Evolutionary conservation across 106 monocot species (phyloP), one percentile per base, ranked within the genome.

Genomic region (Dioscorea dumetorum): DNA sequence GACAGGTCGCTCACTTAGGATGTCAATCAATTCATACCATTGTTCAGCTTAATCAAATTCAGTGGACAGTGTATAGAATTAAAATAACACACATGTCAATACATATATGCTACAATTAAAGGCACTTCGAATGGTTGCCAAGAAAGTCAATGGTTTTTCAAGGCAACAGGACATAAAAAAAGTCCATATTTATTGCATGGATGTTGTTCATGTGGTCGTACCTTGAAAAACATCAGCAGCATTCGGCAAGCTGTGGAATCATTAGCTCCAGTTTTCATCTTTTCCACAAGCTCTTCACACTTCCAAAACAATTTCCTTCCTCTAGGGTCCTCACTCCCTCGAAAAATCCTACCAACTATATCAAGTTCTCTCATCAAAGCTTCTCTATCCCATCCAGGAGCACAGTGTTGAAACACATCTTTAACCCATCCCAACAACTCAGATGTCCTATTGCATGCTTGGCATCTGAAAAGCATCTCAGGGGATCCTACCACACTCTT

Each of bases 371-470:
- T 74, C 49, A 86, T 60, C 71, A 99, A 48, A 32, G 77, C 70
- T 9, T 99, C 99, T 33, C 85, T 54, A 33, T 90, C 93, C 90
- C 90, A 99, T 16, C 75, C 79, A 14, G 79, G 90, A 61, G 99
- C 90, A 72, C 99, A 99, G 51, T 99, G 99, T 48, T 99, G 90
- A 68, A 90, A 99, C 1, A 93, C 99, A 79, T 99, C 99, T 64
- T 90, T 90, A 50, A 99, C 93, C 93, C 93, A 93, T 0, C 99
- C 93, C 18, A 99, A 69, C 61, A 99, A 69, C 75, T 99, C 90
- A 3, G 93, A 93, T 12, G 99, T 81, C 67, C 82, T 87, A 52
- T 85, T 90, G 70, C 99, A 99, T 59, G 93, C 99, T 63, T 90
- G 99, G 75, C 99, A 99, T 60, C 87, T 80, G 62, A 99, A 99